Percentiles rank a stretch among this genome's conserved stretches.
Conservation (phyloP, 768 basidiomycete species). For the Lepiota venenata region DNA sequence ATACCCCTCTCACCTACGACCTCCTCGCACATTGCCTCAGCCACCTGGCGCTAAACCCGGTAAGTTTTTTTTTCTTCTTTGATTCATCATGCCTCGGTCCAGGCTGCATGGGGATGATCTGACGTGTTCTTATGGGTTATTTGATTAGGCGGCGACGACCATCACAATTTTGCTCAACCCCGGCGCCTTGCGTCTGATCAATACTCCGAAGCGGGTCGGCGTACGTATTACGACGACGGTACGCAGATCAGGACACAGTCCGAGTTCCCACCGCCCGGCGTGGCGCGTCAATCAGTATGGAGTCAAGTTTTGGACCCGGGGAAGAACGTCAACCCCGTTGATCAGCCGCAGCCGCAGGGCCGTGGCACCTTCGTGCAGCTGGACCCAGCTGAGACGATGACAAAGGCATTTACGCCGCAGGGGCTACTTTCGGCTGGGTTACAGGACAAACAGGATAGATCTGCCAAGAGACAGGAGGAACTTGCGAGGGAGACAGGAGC, state of each 20-base stretch:
- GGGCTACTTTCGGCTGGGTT: conserved; percentile 93
- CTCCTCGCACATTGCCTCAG: conserved; percentile 64
- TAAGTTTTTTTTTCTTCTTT: conserved; percentile 25
- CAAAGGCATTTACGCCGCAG: conserved; percentile 93
- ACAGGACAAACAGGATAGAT: conserved; percentile 93
- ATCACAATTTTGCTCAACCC: conserved; percentile 31
- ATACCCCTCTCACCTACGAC: conserved; percentile 46
- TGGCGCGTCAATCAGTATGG: conserved; percentile 76
- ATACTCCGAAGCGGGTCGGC: conserved; percentile 44
- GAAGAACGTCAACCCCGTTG: conserved; percentile 34
- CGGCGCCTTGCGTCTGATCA: conserved; percentile 55
- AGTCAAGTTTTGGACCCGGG: conserved; percentile 79
- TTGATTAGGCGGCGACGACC: conserved; percentile 41
- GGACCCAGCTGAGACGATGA: conserved; percentile 73
- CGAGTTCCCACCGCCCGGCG: conserved; percentile 48
- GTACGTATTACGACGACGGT: conserved; percentile 56
- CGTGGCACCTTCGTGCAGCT: conserved; percentile 72
- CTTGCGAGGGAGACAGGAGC: conserved; percentile 88
- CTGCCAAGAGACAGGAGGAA: conserved; percentile 94
- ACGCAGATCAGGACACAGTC: conserved; percentile 51
- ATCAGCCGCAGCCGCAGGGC: conserved; percentile 27
- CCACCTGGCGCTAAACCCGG: conserved; percentile 48
- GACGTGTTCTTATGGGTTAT: conserved; percentile 5
- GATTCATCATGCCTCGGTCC: neutral
- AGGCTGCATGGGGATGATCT: conserved; percentile 1